phyloP scores from a whole-genome alignment of 768 basidiomycete genomes.

The Ramaria sp. region DNA sequence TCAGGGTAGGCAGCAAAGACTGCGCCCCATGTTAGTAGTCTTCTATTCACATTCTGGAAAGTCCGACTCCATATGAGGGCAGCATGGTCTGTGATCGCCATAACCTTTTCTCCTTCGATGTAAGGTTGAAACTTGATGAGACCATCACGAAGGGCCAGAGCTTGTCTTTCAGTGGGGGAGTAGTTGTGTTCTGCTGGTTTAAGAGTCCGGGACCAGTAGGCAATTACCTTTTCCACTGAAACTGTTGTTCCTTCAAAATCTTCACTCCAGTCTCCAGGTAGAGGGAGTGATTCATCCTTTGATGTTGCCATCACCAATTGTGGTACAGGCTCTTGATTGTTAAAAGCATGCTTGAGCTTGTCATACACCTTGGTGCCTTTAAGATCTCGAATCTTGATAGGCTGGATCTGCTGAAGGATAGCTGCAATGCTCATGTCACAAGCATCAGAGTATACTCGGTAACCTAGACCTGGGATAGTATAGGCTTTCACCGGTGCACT shows the following conservation, averaged over 20 bases:
- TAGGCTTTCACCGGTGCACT: conserved; percentile 25
- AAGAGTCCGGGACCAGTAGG: conserved; percentile 12
- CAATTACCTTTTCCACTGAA: conserved; percentile 9
- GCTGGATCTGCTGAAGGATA: conserved; percentile 20
- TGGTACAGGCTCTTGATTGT: conserved; percentile 5
- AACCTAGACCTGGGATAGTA: conserved; percentile 20
- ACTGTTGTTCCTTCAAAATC: conserved; percentile 11
- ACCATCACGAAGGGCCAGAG: conserved; percentile 10
- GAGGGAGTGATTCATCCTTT: conserved; percentile 18
- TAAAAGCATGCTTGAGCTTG: conserved; percentile 7
- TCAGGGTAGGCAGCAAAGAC: conserved; percentile 9
- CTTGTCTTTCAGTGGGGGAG: conserved; percentile 13
- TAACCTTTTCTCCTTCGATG: conserved; percentile 12
- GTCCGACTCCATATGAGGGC: conserved; percentile 11
- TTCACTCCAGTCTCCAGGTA: conserved; percentile 17
- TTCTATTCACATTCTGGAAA: conserved; percentile 11
- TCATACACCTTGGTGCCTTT: conserved; percentile 15
- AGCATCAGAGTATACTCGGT: conserved; percentile 27
- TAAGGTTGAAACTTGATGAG: conserved; percentile 13
- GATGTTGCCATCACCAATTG: background rate
- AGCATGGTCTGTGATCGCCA: conserved; percentile 11
- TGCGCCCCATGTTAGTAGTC: conserved; percentile 7
- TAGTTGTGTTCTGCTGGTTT: conserved; percentile 12
- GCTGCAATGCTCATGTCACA: conserved; percentile 21
- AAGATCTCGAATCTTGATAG: conserved; percentile 13